Percentiles rank a stretch among this genome's conserved stretches.
These are phyloP conservation scores for Xylaria intraflava DNA, from an alignment of 495 filamentous ascomycete genomes.

Conservation along the genomic window DNA sequence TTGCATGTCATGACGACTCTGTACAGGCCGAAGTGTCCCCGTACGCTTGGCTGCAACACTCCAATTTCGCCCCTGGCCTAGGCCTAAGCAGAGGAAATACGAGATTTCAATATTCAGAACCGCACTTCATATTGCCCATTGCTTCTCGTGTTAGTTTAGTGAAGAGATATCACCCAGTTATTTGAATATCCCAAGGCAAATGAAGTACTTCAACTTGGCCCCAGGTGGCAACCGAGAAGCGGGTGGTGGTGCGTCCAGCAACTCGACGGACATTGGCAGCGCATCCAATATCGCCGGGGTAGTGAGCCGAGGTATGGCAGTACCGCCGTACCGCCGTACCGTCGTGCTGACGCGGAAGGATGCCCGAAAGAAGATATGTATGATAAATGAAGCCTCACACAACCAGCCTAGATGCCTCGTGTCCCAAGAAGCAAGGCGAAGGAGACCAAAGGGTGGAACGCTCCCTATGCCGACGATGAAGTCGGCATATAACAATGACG, in stretches of 20 bases:
- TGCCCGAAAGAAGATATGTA: neutral
- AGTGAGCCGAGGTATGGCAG: neutral
- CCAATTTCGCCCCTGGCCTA: neutral
- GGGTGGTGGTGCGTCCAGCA: neutral
- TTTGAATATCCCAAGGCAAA: neutral
- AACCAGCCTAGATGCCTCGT: neutral
- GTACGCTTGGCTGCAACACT: neutral
- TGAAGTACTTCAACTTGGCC: neutral
- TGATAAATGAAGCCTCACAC: neutral
- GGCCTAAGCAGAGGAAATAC: neutral
- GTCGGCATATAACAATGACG: constrained; percentile 8
- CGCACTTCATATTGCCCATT: neutral
- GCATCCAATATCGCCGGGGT: neutral
- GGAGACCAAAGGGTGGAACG: neutral
- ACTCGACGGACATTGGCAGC: neutral
- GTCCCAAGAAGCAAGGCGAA: neutral
- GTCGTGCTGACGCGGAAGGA: neutral
- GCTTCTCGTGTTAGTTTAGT: neutral
- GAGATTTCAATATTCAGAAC: neutral
- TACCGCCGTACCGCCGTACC: neutral
- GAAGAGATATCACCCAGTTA: neutral
- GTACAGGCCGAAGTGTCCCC: constrained; percentile 8
- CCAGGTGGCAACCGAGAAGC: constrained; percentile 1
- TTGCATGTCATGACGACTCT: constrained; percentile 4
- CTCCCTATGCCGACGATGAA: constrained; percentile 9